Evolutionary conservation across 2,329 filamentous ascomycete genomes (phyloP).

Genomic region (Colletotrichum paranaense): DNA sequence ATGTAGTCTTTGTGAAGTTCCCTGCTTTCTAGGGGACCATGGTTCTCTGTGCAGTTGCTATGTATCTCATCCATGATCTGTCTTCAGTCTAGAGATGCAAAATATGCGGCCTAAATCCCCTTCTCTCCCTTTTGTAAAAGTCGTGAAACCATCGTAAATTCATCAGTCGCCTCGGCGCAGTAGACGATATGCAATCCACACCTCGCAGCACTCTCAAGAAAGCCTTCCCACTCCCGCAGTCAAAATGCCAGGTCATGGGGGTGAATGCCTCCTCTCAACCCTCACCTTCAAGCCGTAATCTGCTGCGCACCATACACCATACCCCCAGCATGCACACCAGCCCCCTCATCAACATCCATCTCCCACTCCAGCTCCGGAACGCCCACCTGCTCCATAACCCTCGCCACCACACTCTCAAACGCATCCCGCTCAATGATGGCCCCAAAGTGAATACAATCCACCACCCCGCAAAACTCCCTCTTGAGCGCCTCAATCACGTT

Average conservation of each 20-base stretch:
- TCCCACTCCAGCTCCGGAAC: slow-evolving; percentile 21
- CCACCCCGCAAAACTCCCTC: slow-evolving; percentile 54
- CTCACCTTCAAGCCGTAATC: slow-evolving; percentile 1
- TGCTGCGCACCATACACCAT: not conserved
- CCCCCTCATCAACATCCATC: slow-evolving; percentile 13
- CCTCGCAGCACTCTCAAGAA: not conserved
- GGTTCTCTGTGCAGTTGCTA: not conserved
- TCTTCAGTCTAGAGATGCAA: not conserved
- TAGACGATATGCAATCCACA: not conserved
- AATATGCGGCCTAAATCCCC: not conserved
- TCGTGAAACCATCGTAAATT: not conserved
- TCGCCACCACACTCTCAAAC: slow-evolving; percentile 58
- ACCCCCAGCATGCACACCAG: not conserved
- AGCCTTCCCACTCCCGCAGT: no score
- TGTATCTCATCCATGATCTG: not conserved
- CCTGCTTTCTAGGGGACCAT: not conserved
- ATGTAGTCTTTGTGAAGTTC: not conserved
- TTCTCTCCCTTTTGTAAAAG: not conserved
- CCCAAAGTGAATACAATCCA: slow-evolving; percentile 60
- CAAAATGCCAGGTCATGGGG: no score
- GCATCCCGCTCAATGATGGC: slow-evolving; percentile 57
- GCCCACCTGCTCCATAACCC: slow-evolving; percentile 48
- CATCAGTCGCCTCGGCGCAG: not conserved
- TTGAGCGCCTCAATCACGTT: slow-evolving; percentile 51
- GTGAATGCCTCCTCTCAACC: no score